Base-by-base conservation (phyloP, 139 green algal species). In the Volvox reticuliferus region DNA sequence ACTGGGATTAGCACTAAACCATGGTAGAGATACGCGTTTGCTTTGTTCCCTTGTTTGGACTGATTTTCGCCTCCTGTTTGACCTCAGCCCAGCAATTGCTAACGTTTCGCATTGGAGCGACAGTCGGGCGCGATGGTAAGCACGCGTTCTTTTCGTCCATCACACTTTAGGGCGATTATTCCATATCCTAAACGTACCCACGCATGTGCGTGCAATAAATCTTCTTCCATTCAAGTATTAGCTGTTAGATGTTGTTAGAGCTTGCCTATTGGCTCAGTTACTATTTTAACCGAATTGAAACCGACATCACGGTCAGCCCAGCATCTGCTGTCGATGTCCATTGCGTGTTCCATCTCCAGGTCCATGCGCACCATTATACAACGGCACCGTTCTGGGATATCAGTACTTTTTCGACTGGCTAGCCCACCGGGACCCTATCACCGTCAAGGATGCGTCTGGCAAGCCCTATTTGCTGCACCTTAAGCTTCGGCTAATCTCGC, bases 381-480 rank as follows among this genome's bases (percentile, higher is more conserved):
- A 76, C 1, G 61, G 75, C 3, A 87, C 81, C 30, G 28, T 30
- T 0, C 81, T 87, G 2, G 81, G 81, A 6, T 87, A 87, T n/a
- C 61, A 20, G 17, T 87, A 87, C 81, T 76, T 76, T 55, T 87
- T 87, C 30, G 81, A 87, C 62, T 77, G n/a, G 61, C 61, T 87
- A 9, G 50, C 28, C 30, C 9, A 32, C 0, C 81, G 35, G 61
- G 30, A 55, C 16, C 30, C 81, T 6, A 35, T 16, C 0, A 12
- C 28, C 16, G 36, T 89, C 26, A 19, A 22, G 1, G 83, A 89
- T 35, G 36, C 36, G 13, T 28, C 83, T 13, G 68, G 68, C 35
- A 44, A 28, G 5, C 2, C 9, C 26, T 69, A 63, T 21, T 12
- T 19, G 5, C 36, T 89, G 36, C 68, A 5, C 17, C 22, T 89